Base-by-base conservation (phyloP, 2,329 filamentous ascomycete genomes). In the Neoscytalidium dimidiatum region DNA sequence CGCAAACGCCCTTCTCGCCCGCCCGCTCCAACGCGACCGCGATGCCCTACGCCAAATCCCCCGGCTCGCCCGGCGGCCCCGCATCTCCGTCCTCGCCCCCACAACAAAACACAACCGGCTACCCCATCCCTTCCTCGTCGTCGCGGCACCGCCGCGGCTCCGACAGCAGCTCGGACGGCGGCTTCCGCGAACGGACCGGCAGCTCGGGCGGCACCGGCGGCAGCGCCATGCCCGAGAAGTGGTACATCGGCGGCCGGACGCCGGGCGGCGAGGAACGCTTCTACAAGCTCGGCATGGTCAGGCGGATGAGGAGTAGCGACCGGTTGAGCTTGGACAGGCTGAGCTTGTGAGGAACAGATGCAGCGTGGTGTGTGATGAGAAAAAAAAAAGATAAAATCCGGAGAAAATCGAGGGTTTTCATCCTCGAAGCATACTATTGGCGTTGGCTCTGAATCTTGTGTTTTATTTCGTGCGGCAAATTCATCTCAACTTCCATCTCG, bases 231-330 rank as follows among this genome's bases (percentile, higher is more conserved):
- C 77, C 88, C 56, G 90, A 94, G 69, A 92, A 91, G 78, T 92
- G 90, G 89, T 94, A 93, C 72, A 91, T 94, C 63, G 91, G 91
- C 23, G 91, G 91, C 6, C 81, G 90, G 72, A 93, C 90, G 29
- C 90, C 90, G 1, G 84, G 80, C 1, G 91, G 91, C n/a, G 91
- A 94, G 72, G 91, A 94, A 75, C 86, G 86, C 72, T 93, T 92
- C 79, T 94, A 93, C 77, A 92, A 92, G 79, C 80, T 94, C 49
- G 90, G 90, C 48, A 90, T 94, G 68, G 87, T 94, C 56, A 86
- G 88, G 74, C 81, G 90, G 64, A 87, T 91, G 65, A 83, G 87
- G 72, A 94, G 91, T 75, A 88, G 89, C 63, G 91, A 93, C 74
- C 84, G 90, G 46, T 76, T 93, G 71, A 93, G 90, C 70, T 78